Conservation (phyloP, 371 early-diverging fungal genomes). For the Mucor piriformis region DNA sequence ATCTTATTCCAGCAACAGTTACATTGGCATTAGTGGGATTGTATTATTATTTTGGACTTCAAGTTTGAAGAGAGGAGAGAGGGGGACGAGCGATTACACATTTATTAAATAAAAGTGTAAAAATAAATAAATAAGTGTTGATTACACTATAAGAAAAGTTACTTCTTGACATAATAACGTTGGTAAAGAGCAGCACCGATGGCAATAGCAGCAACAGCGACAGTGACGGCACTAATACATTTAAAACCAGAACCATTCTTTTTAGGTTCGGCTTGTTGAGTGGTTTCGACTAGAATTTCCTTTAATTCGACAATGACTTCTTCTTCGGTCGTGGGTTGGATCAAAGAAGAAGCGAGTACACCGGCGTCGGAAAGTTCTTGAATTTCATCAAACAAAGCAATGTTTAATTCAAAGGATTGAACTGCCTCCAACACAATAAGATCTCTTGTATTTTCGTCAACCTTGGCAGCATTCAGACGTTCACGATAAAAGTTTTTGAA, state of each 20-base stretch:
- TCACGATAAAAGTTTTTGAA: conserved; percentile 65
- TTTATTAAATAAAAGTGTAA: neutral
- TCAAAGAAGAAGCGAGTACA: conserved; percentile 23
- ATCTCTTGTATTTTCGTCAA: conserved; percentile 35
- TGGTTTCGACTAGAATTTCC: neutral
- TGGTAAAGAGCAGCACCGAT: conserved; percentile 23
- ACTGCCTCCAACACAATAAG: conserved; percentile 48
- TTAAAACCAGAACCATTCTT: neutral
- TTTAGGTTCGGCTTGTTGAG: neutral
- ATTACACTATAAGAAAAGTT: neutral
- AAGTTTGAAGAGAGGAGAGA: neutral
- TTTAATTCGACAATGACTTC: neutral
- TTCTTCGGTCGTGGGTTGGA: conserved; percentile 6
- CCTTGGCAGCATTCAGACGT: conserved; percentile 50
- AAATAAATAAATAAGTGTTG: conserved; percentile 9
- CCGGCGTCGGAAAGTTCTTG: conserved; percentile 39
- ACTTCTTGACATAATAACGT: conserved; percentile 14
- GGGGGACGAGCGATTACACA: neutral
- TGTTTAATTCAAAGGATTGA: conserved; percentile 48
- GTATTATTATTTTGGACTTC: conserved; percentile 58
- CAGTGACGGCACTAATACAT: conserved; percentile 8
- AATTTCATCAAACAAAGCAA: conserved; percentile 53
- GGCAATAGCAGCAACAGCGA: conserved; percentile 22
- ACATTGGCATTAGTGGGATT: conserved; percentile 50
- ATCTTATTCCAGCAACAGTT: conserved; percentile 56